phyloP scores from a whole-genome alignment of 2,329 filamentous ascomycete genomes.

The Arachnomyces sp. region DNA sequence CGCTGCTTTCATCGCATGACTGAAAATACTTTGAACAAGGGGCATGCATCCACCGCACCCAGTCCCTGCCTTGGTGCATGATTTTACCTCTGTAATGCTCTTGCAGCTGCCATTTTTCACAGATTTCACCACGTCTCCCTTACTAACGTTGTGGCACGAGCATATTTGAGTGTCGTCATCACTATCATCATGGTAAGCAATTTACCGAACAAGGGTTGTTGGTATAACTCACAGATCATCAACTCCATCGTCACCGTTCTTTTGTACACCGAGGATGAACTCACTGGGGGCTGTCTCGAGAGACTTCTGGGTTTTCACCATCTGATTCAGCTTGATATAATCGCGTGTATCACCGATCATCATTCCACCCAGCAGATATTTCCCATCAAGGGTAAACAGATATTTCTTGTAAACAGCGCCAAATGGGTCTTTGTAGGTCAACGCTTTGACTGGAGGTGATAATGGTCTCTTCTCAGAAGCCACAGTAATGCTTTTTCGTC shows the following conservation, averaged over 20 bases:
- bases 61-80: constrained; percentile 84
- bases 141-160: constrained; percentile 86
- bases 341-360: constrained; percentile 92
- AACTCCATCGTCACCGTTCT: constrained; percentile 62
- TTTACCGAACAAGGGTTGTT: not conserved
- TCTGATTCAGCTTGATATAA: constrained; percentile 78
- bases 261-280: constrained; percentile 71
- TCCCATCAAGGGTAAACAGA: constrained; percentile 79
- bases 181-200: constrained; percentile 22
- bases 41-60: constrained; percentile 88
- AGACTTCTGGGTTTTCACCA: constrained; percentile 75
- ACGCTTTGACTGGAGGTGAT: constrained; percentile 61
- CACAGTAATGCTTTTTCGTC: constrained; percentile 7
- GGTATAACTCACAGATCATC: constrained; percentile 55
- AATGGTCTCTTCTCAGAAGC: constrained; percentile 35
- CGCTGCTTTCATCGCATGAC: constrained; percentile 75
- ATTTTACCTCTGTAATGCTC: constrained; percentile 72
- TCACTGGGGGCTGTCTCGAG: constrained; percentile 71
- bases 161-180: constrained; percentile 82
- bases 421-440: constrained; percentile 86
- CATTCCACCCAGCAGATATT: constrained; percentile 88
- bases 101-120: constrained; percentile 75
- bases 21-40: constrained; percentile 81
- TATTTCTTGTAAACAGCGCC: constrained; percentile 89
- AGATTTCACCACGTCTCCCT: constrained; percentile 63